Conservation (phyloP, 306 rosid species). For the Rosa rugosa region DNA sequence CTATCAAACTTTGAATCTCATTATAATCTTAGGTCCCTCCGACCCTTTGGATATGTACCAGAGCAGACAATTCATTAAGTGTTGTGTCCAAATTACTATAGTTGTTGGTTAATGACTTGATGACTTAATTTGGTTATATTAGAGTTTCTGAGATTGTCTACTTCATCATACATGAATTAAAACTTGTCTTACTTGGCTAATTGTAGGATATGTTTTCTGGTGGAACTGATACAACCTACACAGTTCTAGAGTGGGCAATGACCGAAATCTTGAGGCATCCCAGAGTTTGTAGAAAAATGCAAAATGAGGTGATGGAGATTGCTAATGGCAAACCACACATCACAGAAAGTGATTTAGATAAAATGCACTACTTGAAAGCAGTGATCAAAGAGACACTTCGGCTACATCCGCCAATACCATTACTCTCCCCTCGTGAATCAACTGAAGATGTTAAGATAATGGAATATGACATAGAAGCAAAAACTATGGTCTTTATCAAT, state of each 20-base stretch:
- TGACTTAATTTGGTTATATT: neutral
- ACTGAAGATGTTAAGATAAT: neutral
- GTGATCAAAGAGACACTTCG: conserved; percentile 48
- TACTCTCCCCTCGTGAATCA: conserved; percentile 41
- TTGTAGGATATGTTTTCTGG: conserved; percentile 46
- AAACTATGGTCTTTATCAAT: conserved; percentile 28
- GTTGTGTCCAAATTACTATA: neutral
- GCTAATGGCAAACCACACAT: conserved; percentile 27
- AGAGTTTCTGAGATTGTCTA: neutral
- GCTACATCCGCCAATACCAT: conserved; percentile 41
- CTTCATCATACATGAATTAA: neutral
- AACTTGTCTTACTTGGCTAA: neutral
- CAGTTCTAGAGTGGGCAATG: conserved; percentile 54
- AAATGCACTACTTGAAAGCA: conserved; percentile 45
- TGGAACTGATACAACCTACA: conserved; percentile 49
- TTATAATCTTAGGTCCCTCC: neutral
- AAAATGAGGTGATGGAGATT: neutral
- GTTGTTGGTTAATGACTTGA: neutral
- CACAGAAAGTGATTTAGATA: conserved; percentile 36
- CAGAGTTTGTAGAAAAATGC: neutral
- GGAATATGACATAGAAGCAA: conserved; percentile 17
- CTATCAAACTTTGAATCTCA: neutral
- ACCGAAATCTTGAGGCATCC: conserved; percentile 48
- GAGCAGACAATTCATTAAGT: neutral
- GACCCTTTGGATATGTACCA: neutral